phyloP scores from a whole-genome alignment of 352 stramenopile genomes.

The Plasmopara halstedii region DNA sequence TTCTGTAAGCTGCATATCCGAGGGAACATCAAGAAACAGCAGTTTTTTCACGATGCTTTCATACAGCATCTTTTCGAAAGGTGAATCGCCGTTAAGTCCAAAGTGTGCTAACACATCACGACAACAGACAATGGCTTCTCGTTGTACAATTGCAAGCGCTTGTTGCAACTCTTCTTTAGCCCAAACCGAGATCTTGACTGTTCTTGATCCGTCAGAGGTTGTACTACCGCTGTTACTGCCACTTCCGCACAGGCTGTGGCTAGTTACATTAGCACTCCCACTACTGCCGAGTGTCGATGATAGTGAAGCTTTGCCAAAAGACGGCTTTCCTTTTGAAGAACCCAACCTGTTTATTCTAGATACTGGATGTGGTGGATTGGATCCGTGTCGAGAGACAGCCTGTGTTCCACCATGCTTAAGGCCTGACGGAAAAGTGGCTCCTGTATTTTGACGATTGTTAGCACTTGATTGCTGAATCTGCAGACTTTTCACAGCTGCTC shows the following conservation, averaged over 20 bases:
- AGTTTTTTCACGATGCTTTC: slow-evolving; percentile 75
- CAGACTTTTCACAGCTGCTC: slow-evolving; percentile 76
- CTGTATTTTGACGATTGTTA: slow-evolving; percentile 23
- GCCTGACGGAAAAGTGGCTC: slow-evolving; percentile 19
- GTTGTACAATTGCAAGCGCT: slow-evolving; percentile 64
- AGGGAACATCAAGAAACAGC: slow-evolving; percentile 73
- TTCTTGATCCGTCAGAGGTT: slow-evolving; percentile 29
- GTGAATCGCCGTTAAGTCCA: slow-evolving; percentile 45
- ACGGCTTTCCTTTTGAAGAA: slow-evolving; percentile 29
- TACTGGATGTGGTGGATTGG: slow-evolving; percentile 20
- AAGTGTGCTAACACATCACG: slow-evolving; percentile 68
- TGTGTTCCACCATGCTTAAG: slow-evolving; percentile 49
- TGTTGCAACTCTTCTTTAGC: slow-evolving; percentile 81
- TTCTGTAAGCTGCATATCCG: slow-evolving; percentile 77
- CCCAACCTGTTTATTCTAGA: slow-evolving; percentile 23
- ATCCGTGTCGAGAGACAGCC: slow-evolving; percentile 42
- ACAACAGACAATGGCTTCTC: slow-evolving; percentile 61
- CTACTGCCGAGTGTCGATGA: slow-evolving; percentile 5
- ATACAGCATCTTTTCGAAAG: slow-evolving; percentile 76
- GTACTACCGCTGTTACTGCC: slow-evolving; percentile 3
- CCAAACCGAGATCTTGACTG: slow-evolving; percentile 57
- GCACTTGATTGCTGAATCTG: slow-evolving; percentile 73
- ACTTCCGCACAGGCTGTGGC: slow-evolving; percentile 7
- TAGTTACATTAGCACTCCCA: slow-evolving; percentile 1
- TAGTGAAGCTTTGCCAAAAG: slow-evolving; percentile 16